Base-by-base conservation (phyloP, 164 flowering plant species). In the Stephania japonica region DNA sequence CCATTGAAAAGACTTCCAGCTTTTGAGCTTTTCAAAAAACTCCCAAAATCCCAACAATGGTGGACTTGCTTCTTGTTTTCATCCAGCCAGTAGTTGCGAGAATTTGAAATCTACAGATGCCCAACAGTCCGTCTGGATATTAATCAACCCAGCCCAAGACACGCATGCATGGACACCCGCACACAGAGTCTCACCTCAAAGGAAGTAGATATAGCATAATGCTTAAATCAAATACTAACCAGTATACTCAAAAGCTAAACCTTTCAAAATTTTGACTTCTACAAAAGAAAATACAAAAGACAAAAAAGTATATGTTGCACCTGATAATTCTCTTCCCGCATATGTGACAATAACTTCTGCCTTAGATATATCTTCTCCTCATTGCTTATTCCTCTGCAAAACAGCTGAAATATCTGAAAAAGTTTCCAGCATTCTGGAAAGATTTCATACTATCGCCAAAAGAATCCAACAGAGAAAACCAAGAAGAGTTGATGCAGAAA, bases 281-380 rank as follows among this genome's bases (percentile, higher is more conserved):
- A 68, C 19, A 19, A 23, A 27, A 42, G 43, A 50, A 68, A 42
- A 13, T 19, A 41, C 0, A 64, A 38, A 65, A 53, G 64, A 14
- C 8, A 59, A 9, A 19, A 71, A 10, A 59, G 65, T 16, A 38
- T 38, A 49, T 44, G 10, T 18, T 66, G 23, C 68, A 94, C 99
- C 98, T 94, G 89, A 78, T 89, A 78, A 75, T 92, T 89, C 71
- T 91, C 91, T 85, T 95, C 99, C 81, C 91, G 83, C 78, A 91
- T 82, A 74, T 92, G 90, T 49, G 89, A 84, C 79, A 95, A 70
- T 65, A 95, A 72, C 66, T 87, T 95, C 70, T 87, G 87, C 77
- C 91, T 85, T 80, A 95, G 76, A 82, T 95, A 91, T 44, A 79
- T 26, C 79, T 91, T 95, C 89, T 93, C 99, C 78, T 91, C 99